Evolutionary conservation across 176 grass and related monocot genomes (phyloP).

Genomic region (Rhynchospora pubera): DNA sequence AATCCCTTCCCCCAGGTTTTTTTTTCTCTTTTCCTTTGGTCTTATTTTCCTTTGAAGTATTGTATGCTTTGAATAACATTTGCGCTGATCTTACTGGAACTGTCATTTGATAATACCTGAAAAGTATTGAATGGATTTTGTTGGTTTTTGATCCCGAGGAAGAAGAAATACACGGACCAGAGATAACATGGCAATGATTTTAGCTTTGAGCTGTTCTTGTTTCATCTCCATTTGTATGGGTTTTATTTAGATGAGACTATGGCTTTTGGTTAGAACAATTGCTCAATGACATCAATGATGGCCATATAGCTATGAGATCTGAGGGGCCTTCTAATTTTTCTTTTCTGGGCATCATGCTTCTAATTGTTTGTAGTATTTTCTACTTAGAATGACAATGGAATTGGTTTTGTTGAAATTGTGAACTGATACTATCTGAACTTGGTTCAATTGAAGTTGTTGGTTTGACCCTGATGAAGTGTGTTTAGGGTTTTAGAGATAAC

Average conservation of each 20-base stretch:
- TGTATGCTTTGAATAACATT: not conserved
- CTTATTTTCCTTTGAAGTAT: not conserved
- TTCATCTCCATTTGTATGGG: slow-evolving; percentile 11
- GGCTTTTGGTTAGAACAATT: slow-evolving; percentile 41
- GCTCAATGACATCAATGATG: slow-evolving; percentile 33
- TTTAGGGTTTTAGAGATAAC: no score
- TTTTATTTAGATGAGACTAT: slow-evolving; percentile 10
- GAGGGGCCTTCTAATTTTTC: slow-evolving; percentile 24
- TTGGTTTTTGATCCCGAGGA: slow-evolving; percentile 34
- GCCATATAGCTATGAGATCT: slow-evolving; percentile 77
- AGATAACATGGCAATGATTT: slow-evolving; percentile 44
- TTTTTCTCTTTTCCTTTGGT: no score
- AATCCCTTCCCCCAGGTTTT: slow-evolving; percentile 69
- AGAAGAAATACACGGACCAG: slow-evolving; percentile 35
- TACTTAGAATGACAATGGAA: no score
- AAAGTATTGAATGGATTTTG: not conserved
- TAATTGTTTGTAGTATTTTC: no score
- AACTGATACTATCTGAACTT: no score
- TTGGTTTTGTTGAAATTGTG: not conserved
- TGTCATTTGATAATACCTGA: not conserved
- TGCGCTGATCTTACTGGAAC: not conserved
- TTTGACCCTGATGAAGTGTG: no score
- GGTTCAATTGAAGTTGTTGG: no score
- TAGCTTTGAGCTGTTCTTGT: slow-evolving; percentile 27
- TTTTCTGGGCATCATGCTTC: not conserved